Percentiles rank a stretch among this genome's conserved stretches.
Evolutionary conservation across 306 rosid genomes (phyloP).

Genomic region (Carpinus fangiana): DNA sequence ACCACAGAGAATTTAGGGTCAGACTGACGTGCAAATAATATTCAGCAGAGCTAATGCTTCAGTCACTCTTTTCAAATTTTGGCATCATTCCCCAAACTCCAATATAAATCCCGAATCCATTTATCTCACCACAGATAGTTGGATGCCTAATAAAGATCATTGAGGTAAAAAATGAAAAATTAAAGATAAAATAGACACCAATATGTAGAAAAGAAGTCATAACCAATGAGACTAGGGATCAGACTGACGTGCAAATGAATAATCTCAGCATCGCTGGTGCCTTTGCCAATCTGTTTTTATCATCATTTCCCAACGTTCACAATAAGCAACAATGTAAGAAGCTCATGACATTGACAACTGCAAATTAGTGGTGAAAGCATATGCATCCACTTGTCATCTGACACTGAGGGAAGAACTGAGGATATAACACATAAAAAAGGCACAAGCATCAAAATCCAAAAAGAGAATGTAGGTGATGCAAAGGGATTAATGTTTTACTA

Average conservation of each 20-base stretch:
- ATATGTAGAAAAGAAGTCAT: neutral
- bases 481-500: neutral
- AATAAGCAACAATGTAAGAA: neutral
- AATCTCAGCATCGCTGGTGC: slow-evolving; percentile 21
- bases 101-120: neutral
- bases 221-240: slow-evolving; percentile 11
- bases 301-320: slow-evolving; percentile 16
- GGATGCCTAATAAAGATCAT: neutral
- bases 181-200: neutral
- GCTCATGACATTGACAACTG: neutral
- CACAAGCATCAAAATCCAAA: neutral
- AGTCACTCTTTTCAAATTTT: neutral
- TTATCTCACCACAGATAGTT: neutral
- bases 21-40: slow-evolving; percentile 41
- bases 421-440: neutral
- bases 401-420: neutral
- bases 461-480: neutral
- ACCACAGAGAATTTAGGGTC: slow-evolving; percentile 4
- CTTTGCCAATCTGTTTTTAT: neutral
- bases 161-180: neutral
- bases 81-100: slow-evolving; percentile 34
- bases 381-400: neutral
- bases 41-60: slow-evolving; percentile 27
- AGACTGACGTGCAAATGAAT: slow-evolving; percentile 32
- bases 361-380: neutral